Conservation (phyloP, 2,329 filamentous ascomycete species). For the Pseudogymnoascus sp. region DNA sequence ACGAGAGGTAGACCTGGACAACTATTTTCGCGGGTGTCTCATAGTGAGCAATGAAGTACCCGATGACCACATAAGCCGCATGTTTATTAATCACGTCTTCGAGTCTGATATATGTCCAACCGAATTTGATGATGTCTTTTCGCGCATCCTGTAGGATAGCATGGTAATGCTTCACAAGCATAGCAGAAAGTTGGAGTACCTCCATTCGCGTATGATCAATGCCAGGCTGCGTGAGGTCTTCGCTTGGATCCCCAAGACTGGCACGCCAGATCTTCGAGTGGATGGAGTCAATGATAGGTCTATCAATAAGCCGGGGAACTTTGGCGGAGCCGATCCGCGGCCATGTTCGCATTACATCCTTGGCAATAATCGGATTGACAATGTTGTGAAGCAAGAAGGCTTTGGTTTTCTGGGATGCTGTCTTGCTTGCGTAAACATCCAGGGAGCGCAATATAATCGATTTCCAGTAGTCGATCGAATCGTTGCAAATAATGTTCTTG, state of each 20-base stretch:
- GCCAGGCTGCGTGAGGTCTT: constrained; percentile 75
- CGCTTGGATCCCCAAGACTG: constrained; percentile 69
- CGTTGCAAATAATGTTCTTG: constrained; percentile 69
- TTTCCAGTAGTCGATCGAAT: constrained; percentile 80
- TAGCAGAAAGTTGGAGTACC: constrained; percentile 84
- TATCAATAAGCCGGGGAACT: constrained; percentile 71
- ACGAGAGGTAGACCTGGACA: constrained; percentile 84
- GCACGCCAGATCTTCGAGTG: constrained; percentile 92
- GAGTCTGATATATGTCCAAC: constrained; percentile 96
- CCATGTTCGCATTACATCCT: constrained; percentile 87
- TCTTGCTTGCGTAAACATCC: constrained; percentile 74
- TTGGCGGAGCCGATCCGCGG: constrained; percentile 45
- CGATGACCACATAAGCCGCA: constrained; percentile 91
- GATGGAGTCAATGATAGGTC: constrained; percentile 77
- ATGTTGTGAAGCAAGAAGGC: constrained; percentile 86
- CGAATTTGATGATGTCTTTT: constrained; percentile 98
- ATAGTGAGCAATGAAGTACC: constrained; percentile 95
- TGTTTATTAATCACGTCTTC: constrained; percentile 99
- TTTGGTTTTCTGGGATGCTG: constrained; percentile 79
- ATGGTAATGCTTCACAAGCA: constrained; percentile 92
- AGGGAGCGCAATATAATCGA: constrained; percentile 75
- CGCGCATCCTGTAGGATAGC: constrained; percentile 79
- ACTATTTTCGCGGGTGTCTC: constrained; percentile 96
- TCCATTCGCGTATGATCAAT: constrained; percentile 97
- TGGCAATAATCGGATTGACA: constrained; percentile 91